Evolutionary conservation across 2,329 filamentous ascomycete genomes (phyloP).

Genomic region (Fusarium redolens): DNA sequence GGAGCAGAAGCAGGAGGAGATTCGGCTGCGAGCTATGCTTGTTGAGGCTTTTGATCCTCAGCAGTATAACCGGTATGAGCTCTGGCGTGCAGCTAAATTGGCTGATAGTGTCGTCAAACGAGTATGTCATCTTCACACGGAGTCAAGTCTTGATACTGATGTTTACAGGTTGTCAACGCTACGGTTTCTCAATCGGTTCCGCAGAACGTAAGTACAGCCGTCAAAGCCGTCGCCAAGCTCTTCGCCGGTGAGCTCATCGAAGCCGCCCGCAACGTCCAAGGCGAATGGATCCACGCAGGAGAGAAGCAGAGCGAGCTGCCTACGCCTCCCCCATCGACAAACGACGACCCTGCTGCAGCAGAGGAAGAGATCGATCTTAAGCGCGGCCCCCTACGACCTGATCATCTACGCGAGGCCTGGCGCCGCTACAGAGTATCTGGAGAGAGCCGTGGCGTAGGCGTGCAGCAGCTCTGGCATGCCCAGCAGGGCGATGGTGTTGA

Average conservation of each 20-base stretch:
- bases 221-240: conserved; percentile 80
- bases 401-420: conserved; percentile 79
- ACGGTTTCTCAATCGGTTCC: conserved; percentile 84
- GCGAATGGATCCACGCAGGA: conserved; percentile 73
- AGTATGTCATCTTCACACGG: conserved; percentile 54
- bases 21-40: conserved; percentile 68
- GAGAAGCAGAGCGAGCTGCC: conserved; percentile 68
- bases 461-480: conserved; percentile 69
- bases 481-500: conserved; percentile 71
- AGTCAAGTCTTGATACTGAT: conserved; percentile 5
- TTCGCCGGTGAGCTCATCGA: conserved; percentile 83
- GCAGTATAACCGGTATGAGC: conserved; percentile 77
- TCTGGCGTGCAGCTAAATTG: conserved; percentile 76
- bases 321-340: conserved; percentile 53
- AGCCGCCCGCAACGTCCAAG: conserved; percentile 75
- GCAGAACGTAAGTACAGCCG: conserved; percentile 77
- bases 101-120: conserved; percentile 76
- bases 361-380: conserved; percentile 44
- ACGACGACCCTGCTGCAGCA: conserved; percentile 47
- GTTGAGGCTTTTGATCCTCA: conserved; percentile 72
- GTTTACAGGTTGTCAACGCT: conserved; percentile 75
- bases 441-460: conserved; percentile 72
- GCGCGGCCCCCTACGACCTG: conserved; percentile 73
- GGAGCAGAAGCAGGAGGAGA: conserved; percentile 74
- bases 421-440: conserved; percentile 72